Conservation (phyloP, 495 filamentous ascomycete species). For the Penicillium riverlandense region DNA sequence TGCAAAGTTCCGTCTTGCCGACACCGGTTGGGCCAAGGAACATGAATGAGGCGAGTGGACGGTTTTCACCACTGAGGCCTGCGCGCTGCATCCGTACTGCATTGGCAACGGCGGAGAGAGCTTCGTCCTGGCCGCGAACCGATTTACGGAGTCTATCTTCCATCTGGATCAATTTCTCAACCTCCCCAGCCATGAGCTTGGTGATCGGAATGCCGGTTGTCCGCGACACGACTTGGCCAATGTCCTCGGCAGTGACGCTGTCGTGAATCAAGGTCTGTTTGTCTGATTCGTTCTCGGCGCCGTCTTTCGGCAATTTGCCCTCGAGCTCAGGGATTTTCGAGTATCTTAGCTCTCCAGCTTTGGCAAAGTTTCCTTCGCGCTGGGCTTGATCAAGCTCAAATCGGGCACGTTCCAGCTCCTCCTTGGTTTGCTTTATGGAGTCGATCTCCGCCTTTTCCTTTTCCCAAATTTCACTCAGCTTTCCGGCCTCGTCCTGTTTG, state of each 20-base stretch:
- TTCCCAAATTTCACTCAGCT: slow-evolving; percentile 76
- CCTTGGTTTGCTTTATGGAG: slow-evolving; percentile 75
- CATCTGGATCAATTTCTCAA: slow-evolving; percentile 90
- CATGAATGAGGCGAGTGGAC: slow-evolving; percentile 91
- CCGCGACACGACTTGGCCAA: slow-evolving; percentile 81
- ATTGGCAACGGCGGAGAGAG: slow-evolving; percentile 81
- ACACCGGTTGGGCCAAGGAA: slow-evolving; percentile 96
- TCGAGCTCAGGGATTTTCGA: slow-evolving; percentile 77
- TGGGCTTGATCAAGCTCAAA: slow-evolving; percentile 83
- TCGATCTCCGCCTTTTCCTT: slow-evolving; percentile 82
- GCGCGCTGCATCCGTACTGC: slow-evolving; percentile 92
- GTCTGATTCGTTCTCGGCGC: slow-evolving; percentile 32
- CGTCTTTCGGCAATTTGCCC: slow-evolving; percentile 71
- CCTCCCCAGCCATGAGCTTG: slow-evolving; percentile 85
- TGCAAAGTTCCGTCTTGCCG: slow-evolving; percentile 95
- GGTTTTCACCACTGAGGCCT: slow-evolving; percentile 83
- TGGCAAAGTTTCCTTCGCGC: slow-evolving; percentile 83
- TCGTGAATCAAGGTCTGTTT: slow-evolving; percentile 72
- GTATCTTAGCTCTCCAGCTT: slow-evolving; percentile 82
- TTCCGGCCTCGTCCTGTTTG: slow-evolving; percentile 61
- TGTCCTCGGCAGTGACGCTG: slow-evolving; percentile 88
- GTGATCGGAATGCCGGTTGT: slow-evolving; percentile 88
- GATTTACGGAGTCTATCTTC: slow-evolving; percentile 81
- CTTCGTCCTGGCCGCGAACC: slow-evolving; percentile 90
- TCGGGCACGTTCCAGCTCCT: slow-evolving; percentile 74